Evolutionary conservation across 1,139 yeast species (phyloP).

Genomic region (Blastobotrys aristatus): DNA sequence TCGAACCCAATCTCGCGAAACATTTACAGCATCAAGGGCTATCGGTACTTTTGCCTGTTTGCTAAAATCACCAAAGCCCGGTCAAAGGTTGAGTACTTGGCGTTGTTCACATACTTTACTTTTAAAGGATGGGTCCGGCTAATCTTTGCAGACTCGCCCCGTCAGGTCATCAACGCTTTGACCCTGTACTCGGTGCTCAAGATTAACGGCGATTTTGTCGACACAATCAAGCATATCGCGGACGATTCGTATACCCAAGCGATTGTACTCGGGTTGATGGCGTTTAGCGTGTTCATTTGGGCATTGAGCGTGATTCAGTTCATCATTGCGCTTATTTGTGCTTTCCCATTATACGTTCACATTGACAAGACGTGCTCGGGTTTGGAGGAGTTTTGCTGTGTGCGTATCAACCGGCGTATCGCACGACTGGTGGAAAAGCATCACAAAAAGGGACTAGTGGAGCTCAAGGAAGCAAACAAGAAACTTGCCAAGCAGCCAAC

Average conservation of each 20-base stretch:
- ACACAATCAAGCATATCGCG: constrained; percentile 57
- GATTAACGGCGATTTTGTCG: constrained; percentile 43
- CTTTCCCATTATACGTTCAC: constrained; percentile 51
- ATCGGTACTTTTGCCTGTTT: constrained; percentile 67
- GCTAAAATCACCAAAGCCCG: constrained; percentile 60
- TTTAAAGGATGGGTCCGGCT: constrained; percentile 60
- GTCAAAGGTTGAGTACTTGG: constrained; percentile 59
- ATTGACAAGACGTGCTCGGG: constrained; percentile 38
- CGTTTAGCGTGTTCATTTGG: constrained; percentile 73
- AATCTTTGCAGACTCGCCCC: constrained; percentile 76
- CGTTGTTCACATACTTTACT: constrained; percentile 64
- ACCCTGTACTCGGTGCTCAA: constrained; percentile 56
- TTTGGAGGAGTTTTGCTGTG: constrained; percentile 56
- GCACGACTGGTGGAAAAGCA: constrained; percentile 46
- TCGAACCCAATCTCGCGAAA: constrained; percentile 60
- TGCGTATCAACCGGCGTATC: constrained; percentile 52
- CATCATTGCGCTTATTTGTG: constrained; percentile 50
- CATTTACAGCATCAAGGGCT: constrained; percentile 52
- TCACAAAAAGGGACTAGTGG: constrained; percentile 35
- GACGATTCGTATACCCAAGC: constrained; percentile 58
- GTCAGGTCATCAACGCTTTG: constrained; percentile 77
- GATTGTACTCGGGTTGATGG: constrained; percentile 66
- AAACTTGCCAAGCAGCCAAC: constrained; percentile 24
- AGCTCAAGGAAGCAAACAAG: constrained; percentile 27
- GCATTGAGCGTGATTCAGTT: constrained; percentile 60